Evolutionary conservation across 2,329 filamentous ascomycete genomes (phyloP), one percentile per base, ranked within the genome.

Genomic region (Plenodomus lindquistii): DNA sequence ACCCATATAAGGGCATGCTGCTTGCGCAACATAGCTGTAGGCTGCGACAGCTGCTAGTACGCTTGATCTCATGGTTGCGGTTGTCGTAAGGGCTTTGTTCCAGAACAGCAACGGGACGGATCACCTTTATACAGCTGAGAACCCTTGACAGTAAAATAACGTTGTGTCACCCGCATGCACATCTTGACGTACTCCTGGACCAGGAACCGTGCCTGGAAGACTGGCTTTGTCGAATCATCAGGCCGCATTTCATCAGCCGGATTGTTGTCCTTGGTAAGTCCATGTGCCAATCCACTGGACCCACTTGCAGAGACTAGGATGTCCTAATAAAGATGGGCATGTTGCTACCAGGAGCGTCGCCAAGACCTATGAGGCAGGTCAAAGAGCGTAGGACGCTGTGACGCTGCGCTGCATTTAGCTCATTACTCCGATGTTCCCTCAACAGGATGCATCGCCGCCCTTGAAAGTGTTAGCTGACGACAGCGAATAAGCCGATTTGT

Each of bases 1-100:
- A 21, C 63, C 60, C 71, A 73, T 73, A 43, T 63, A 70, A n/a
- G 71, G 71, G 43, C 71, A 73, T 53, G 51, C 55, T 44, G 64
- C 63, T 34, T 62, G 42, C 22, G 56, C 55, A 47, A 65, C 34
- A 20, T 57, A 57, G 37, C 48, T 46, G 36, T 50, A 60, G 40
- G 57, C 60, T 56, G 65, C 60, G 20, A 68, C 39, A 20, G 61
- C 61, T 44, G 59, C 58, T 37, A 71, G 46, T 40, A 62, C 40
- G 21, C 47, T 44, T 35, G 54, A 42, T 35, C 52, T 51, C 17
- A 67, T 49, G 67, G 70, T 70, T 7, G 54, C 66, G 45, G 40
- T 34, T 24, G 35, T 40, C 27, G 17, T 13, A 8, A 11, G 35
- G 29, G 39, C 39, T 37, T 31, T 15, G 34, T 46, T 13, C 9